phyloP scores from a whole-genome alignment of 2,329 filamentous ascomycete species.

The Aaosphaeria arxii region DNA sequence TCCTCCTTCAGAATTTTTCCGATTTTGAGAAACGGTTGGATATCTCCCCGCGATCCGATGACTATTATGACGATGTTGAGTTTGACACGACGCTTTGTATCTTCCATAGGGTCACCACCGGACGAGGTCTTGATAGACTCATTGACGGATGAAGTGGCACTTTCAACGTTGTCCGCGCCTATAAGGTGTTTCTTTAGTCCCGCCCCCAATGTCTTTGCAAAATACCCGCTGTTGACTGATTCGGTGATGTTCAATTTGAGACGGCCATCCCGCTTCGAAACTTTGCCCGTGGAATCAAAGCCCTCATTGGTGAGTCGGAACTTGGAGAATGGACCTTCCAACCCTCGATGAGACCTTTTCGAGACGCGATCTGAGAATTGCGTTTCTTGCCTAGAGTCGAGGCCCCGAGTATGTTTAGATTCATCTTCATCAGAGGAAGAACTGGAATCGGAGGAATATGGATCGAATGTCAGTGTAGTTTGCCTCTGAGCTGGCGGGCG shows the following conservation, averaged over 20 bases:
- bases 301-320: conserved; percentile 64
- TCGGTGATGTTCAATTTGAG: conserved; percentile 72
- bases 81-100: conserved; percentile 40
- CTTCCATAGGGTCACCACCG: conserved; percentile 34
- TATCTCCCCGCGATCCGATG: conserved; percentile 75
- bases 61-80: conserved; percentile 83
- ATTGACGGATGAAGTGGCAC: conserved; percentile 4
- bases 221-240: conserved; percentile 65
- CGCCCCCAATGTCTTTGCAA: conserved; percentile 69
- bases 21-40: conserved; percentile 75
- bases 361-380: background rate
- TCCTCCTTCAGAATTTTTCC: conserved; percentile 69
- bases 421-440: conserved; percentile 24
- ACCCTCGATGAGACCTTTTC: conserved; percentile 3
- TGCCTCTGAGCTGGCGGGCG: conserved; percentile 12
- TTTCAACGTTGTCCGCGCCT: conserved; percentile 24
- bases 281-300: conserved; percentile 62
- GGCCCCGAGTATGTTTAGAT: conserved; percentile 3
- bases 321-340: conserved; percentile 42
- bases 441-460: conserved; percentile 22
- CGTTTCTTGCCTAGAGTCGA: background rate
- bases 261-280: conserved; percentile 67
- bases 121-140: conserved; percentile 20
- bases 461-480: conserved; percentile 29
- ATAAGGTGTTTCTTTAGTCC: conserved; percentile 58